These are phyloP conservation scores for Misopates orontium DNA, from an alignment of 257 asterid genomes.

Conservation along the genomic window DNA sequence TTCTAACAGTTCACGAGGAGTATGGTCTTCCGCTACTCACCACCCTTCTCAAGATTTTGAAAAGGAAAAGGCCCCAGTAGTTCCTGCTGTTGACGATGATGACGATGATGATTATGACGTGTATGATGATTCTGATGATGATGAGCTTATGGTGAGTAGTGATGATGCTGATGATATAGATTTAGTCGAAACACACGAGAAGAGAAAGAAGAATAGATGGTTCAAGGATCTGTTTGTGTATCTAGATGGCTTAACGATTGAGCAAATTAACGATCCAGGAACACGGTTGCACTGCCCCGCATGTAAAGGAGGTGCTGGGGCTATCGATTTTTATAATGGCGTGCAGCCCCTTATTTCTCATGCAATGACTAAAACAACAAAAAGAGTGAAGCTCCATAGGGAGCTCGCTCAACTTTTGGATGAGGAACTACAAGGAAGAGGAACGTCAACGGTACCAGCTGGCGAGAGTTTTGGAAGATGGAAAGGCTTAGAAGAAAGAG, in stretches of 20 bases:
- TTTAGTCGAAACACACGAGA: slow-evolving; percentile 55
- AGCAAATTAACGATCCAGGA: slow-evolving; percentile 53
- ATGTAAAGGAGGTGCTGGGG: slow-evolving; percentile 68
- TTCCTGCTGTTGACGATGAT: slow-evolving; percentile 27
- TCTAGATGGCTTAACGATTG: slow-evolving; percentile 44
- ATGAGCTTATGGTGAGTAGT: slow-evolving; percentile 45
- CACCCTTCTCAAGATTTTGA: slow-evolving; percentile 24
- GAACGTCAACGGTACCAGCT: slow-evolving; percentile 47
- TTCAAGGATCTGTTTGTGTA: slow-evolving; percentile 44
- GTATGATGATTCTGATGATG: slow-evolving; percentile 42
- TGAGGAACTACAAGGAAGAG: slow-evolving; percentile 49
- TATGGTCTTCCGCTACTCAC: too few relatives aligned
- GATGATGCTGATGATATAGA: slow-evolving; percentile 54
- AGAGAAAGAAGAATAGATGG: slow-evolving; percentile 50
- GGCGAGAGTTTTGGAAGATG: slow-evolving; percentile 50
- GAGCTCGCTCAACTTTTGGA: slow-evolving; percentile 54
- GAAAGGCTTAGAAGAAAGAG: slow-evolving; percentile 40
- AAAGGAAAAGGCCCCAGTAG: slow-evolving; percentile 17
- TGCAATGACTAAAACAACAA: slow-evolving; percentile 50
- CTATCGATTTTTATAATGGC: slow-evolving; percentile 62
- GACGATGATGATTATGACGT: slow-evolving; percentile 43
- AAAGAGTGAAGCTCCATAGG: slow-evolving; percentile 58
- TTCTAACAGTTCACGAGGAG: too few relatives aligned
- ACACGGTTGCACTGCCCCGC: slow-evolving; percentile 76
- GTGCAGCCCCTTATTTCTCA: slow-evolving; percentile 55